Conservation (phyloP, 345 rosid genomes). For the Euphorbia tirucalli region DNA sequence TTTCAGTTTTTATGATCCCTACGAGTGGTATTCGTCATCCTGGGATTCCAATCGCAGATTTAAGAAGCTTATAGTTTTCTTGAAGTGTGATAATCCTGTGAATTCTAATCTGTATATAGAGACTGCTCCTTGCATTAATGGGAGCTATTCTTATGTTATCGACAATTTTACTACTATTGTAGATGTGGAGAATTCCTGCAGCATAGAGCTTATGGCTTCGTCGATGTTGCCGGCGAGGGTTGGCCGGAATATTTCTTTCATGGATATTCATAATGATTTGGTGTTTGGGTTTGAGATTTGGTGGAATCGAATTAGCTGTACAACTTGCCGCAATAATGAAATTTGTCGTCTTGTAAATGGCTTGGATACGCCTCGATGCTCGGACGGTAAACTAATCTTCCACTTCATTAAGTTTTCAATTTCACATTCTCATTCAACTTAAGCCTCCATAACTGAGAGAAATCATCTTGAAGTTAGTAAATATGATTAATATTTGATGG, state of each 20-base stretch:
- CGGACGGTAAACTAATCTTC: background rate
- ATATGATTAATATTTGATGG: too few relatives aligned
- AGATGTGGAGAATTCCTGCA: slow-evolving; percentile 10
- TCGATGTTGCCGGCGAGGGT: background rate
- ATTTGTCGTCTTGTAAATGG: background rate
- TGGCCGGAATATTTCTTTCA: background rate
- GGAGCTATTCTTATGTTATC: background rate
- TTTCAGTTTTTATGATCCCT: slow-evolving; percentile 2
- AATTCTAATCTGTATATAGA: slow-evolving; percentile 10
- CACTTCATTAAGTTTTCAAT: background rate
- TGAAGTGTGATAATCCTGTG: slow-evolving; percentile 11
- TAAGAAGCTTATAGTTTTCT: background rate
- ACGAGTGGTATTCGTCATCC: background rate
- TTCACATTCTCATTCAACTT: background rate
- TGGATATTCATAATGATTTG: slow-evolving; percentile 6
- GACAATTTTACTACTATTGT: background rate
- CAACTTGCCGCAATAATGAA: background rate
- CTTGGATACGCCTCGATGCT: background rate
- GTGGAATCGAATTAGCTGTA: background rate
- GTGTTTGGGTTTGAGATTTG: slow-evolving; percentile 9
- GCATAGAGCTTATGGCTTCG: background rate
- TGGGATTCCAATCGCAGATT: background rate
- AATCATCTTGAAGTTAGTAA: too few relatives aligned
- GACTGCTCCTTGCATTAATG: background rate
- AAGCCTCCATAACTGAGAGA: background rate